These are phyloP conservation scores for Prunus campanulata DNA, from an alignment of 306 rosid genomes.

Conservation along the genomic window DNA sequence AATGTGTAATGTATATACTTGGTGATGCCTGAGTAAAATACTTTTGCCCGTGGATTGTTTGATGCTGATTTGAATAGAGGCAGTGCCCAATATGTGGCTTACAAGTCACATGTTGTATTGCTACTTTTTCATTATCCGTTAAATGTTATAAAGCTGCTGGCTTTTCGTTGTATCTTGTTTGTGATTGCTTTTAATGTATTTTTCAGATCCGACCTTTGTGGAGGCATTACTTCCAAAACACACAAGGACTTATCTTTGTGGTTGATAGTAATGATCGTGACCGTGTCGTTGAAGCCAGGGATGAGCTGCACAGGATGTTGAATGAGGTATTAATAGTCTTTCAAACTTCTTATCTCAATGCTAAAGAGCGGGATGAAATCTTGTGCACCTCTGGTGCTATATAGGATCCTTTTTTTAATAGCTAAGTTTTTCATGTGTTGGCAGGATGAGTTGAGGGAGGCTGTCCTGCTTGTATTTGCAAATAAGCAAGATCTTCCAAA, in stretches of 20 bases:
- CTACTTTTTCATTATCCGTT: background rate
- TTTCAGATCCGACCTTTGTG: constrained; percentile 82
- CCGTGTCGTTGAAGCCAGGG: constrained; percentile 84
- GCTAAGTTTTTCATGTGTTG: constrained; percentile 16
- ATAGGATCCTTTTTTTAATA: background rate
- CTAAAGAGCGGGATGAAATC: background rate
- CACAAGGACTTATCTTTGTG: constrained; percentile 83
- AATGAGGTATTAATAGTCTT: constrained; percentile 52
- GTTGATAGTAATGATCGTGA: constrained; percentile 85
- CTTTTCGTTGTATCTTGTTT: background rate
- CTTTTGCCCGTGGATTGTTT: background rate
- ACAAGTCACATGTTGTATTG: background rate
- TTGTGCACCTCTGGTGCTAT: constrained; percentile 1
- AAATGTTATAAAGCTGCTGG: background rate
- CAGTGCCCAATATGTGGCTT: background rate
- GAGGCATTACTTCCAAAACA: constrained; percentile 89
- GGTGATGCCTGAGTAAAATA: background rate
- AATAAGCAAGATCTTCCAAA: constrained; percentile 95
- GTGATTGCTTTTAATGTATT: background rate
- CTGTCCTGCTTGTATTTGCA: constrained; percentile 82
- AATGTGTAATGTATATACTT: background rate
- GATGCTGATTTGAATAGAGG: background rate
- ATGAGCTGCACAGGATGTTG: constrained; percentile 85
- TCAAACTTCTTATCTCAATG: background rate
- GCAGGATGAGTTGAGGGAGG: constrained; percentile 87